Conservation (phyloP, 805 yeast genomes). For the Metschnikowia picachoensis region DNA sequence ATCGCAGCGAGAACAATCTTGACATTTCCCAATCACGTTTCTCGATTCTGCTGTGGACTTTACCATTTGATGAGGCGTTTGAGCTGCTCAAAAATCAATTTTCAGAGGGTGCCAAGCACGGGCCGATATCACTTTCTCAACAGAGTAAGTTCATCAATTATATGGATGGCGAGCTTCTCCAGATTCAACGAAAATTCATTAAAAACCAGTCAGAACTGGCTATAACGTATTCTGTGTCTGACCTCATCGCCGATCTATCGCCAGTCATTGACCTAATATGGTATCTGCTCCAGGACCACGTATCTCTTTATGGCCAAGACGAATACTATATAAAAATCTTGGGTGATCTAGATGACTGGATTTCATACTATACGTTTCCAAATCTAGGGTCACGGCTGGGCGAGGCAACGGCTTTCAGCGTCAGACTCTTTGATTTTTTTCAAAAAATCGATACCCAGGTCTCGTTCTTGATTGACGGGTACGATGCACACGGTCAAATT, state of each 20-base stretch:
- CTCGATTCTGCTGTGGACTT: conserved; percentile 13
- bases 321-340: conserved; percentile 60
- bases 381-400: conserved; percentile 1
- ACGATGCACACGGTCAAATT: conserved; percentile 3
- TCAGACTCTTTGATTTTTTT: conserved; percentile 24
- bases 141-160: conserved; percentile 44
- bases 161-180: conserved; percentile 14
- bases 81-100: conserved; percentile 9
- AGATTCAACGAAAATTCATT: conserved; percentile 31
- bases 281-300: conserved; percentile 45
- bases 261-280: conserved; percentile 54
- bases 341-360: conserved; percentile 63
- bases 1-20: not conserved
- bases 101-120: not conserved
- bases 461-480: conserved; percentile 31
- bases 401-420: conserved; percentile 1
- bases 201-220: conserved; percentile 26
- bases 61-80: conserved; percentile 28
- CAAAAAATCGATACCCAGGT: conserved; percentile 35
- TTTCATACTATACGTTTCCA: conserved; percentile 33
- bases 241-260: conserved; percentile 44
- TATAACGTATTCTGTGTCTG: conserved; percentile 20
- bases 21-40: not conserved
- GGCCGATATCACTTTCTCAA: conserved; percentile 31
- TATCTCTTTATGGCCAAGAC: conserved; percentile 51